Evolutionary conservation across 371 early-diverging fungal genomes (phyloP).

Genomic region (Basidiobolus meristosporus): DNA sequence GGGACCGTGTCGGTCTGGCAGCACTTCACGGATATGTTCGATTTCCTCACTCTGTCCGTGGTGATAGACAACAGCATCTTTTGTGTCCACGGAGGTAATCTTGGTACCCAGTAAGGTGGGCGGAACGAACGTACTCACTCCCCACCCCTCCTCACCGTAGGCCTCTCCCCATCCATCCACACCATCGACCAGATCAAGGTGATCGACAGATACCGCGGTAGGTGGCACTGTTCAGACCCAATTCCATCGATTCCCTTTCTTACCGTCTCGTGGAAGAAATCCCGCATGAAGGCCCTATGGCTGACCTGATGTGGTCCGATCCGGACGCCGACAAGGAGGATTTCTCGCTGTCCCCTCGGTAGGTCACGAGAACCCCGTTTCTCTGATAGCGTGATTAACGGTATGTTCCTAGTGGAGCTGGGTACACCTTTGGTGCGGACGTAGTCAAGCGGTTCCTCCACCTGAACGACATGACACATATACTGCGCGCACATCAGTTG

Average conservation of each 20-base stretch:
- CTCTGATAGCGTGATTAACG: not conserved
- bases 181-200: constrained; percentile 83
- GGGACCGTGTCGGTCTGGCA: constrained; percentile 76
- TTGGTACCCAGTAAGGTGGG: constrained; percentile 7
- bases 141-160: constrained; percentile 8
- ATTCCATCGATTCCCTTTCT: not conserved
- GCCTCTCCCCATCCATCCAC: constrained; percentile 78
- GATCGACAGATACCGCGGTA: constrained; percentile 78
- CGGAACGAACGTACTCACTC: not conserved
- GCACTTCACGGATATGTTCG: constrained; percentile 89
- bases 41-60: constrained; percentile 77
- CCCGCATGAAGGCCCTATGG: constrained; percentile 97
- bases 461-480: constrained; percentile 69
- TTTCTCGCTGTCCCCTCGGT: constrained; percentile 72
- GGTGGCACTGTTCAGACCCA: not conserved
- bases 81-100: constrained; percentile 89
- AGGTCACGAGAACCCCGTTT: constrained; percentile 1
- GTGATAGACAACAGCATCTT: constrained; percentile 85
- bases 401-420: constrained; percentile 50
- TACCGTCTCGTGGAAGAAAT: constrained; percentile 38
- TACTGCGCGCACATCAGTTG: constrained; percentile 88
- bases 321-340: constrained; percentile 68
- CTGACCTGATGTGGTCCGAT: constrained; percentile 98
- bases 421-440: constrained; percentile 77
- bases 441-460: constrained; percentile 73